Conservation (phyloP, 306 rosid genomes). For the Lathyrus tuberosus region DNA sequence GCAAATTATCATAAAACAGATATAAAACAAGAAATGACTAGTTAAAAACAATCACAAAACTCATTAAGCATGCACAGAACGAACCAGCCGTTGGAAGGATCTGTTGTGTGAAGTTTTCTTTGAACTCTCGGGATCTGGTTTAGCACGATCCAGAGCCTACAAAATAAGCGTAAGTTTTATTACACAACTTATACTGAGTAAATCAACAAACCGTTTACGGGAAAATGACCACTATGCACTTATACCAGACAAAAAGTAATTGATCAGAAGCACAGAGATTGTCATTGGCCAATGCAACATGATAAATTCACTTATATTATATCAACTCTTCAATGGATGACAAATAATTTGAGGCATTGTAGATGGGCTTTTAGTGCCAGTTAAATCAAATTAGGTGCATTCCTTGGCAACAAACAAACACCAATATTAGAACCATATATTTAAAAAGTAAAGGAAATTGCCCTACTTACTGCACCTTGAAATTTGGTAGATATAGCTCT, state of each 20-base stretch:
- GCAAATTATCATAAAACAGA: slow-evolving; percentile 13
- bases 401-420: slow-evolving; percentile 26
- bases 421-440: not conserved
- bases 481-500: not conserved
- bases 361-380: slow-evolving; percentile 16
- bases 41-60: slow-evolving; percentile 29
- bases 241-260: slow-evolving; percentile 15
- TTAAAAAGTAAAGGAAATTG: not conserved
- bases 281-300: slow-evolving; percentile 32
- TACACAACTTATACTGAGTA: slow-evolving; percentile 14
- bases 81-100: slow-evolving; percentile 90
- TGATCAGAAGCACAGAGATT: slow-evolving; percentile 8
- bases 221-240: slow-evolving; percentile 22
- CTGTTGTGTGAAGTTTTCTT: slow-evolving; percentile 55
- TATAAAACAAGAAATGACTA: slow-evolving; percentile 32
- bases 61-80: slow-evolving; percentile 40
- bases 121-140: slow-evolving; percentile 57
- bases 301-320: slow-evolving; percentile 21
- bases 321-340: slow-evolving; percentile 13
- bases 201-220: slow-evolving; percentile 4
- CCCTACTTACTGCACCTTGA: not conserved
- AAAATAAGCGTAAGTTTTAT: slow-evolving; percentile 23
- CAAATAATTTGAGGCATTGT: slow-evolving; percentile 19
- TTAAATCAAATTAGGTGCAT: slow-evolving; percentile 20
- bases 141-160: slow-evolving; percentile 89